A percentile compares a stretch with the other conserved stretches of the same genome.
phyloP scores from a whole-genome alignment of 1,284 basidiomycete genomes.

The Tilletia indica region DNA sequence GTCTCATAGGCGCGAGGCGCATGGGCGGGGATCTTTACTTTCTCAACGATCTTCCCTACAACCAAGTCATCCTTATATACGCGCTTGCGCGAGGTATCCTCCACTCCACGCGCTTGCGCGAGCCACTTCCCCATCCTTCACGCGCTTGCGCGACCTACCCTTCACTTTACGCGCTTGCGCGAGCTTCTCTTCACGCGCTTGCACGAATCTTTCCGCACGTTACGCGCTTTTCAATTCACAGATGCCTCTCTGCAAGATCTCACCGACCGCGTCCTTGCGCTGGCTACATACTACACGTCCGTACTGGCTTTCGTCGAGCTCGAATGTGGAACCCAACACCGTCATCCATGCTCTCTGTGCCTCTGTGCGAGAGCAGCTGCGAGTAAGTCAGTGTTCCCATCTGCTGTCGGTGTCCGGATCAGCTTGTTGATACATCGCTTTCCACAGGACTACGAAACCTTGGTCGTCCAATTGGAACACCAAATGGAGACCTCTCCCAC shows the following conservation, averaged over 20 bases:
- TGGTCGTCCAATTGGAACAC: conserved; percentile 89
- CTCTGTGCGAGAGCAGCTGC: conserved; percentile 85
- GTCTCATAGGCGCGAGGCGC: too few relatives aligned
- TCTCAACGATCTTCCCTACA: too few relatives aligned
- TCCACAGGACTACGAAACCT: conserved; percentile 80
- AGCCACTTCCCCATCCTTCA: too few relatives aligned
- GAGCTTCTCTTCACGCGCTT: too few relatives aligned
- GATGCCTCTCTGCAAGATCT: conserved; percentile 83
- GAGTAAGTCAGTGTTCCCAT: conserved; percentile 64
- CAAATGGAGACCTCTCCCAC: conserved; percentile 81
- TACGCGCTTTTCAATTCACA: not conserved
- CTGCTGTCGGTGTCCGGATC: not conserved
- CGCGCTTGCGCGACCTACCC: too few relatives aligned
- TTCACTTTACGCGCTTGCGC: too few relatives aligned
- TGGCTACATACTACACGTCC: conserved; percentile 71
- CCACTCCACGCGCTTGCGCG: too few relatives aligned
- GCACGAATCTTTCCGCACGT: not conserved
- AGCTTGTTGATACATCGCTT: conserved; percentile 1
- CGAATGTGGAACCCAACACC: conserved; percentile 75
- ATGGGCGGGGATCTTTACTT: too few relatives aligned
- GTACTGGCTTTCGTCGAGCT: conserved; percentile 78
- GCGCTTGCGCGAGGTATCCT: too few relatives aligned
- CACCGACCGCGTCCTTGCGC: conserved; percentile 80
- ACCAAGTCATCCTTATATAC: too few relatives aligned
- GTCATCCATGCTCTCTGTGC: conserved; percentile 94